Evolutionary conservation across 331 rosid species (phyloP).

Genomic region (Quercus tomentella): DNA sequence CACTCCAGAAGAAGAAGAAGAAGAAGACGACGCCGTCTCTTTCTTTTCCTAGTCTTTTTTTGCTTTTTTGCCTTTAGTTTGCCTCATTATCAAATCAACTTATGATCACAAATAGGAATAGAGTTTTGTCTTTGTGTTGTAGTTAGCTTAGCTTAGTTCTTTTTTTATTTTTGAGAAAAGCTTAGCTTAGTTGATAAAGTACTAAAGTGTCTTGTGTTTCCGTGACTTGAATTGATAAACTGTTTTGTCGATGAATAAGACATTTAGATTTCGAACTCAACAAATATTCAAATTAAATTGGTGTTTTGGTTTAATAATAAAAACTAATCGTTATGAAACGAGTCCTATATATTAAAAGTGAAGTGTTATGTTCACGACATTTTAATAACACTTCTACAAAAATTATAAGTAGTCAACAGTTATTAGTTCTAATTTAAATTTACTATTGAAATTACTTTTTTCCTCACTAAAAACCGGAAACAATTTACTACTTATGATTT

Average conservation of each 20-base stretch:
- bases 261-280: fast-evolving
- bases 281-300: no score
- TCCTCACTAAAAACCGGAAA: fast-evolving
- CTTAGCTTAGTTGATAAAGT: no score
- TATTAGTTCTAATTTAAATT: no score
- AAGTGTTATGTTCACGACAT: fast-evolving
- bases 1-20: slow-evolving; percentile 18
- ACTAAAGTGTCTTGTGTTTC: no score
- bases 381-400: fast-evolving
- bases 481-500: fast-evolving
- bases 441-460: fast-evolving
- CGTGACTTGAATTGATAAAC: no score
- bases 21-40: slow-evolving; percentile 52
- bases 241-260: no score
- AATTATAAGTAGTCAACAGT: fast-evolving
- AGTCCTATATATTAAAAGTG: fast-evolving
- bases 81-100: slow-evolving; percentile 25
- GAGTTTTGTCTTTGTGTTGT: no score
- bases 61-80: slow-evolving; percentile 14
- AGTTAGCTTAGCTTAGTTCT: no score
- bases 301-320: fast-evolving
- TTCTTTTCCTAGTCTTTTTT: no score
- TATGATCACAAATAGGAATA: background rate
- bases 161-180: no score
- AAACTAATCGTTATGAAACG: fast-evolving